Evolutionary conservation across 768 basidiomycete species (phyloP), one percentile per base, ranked within the genome.

Genomic region (Pulveroboletus frians): DNA sequence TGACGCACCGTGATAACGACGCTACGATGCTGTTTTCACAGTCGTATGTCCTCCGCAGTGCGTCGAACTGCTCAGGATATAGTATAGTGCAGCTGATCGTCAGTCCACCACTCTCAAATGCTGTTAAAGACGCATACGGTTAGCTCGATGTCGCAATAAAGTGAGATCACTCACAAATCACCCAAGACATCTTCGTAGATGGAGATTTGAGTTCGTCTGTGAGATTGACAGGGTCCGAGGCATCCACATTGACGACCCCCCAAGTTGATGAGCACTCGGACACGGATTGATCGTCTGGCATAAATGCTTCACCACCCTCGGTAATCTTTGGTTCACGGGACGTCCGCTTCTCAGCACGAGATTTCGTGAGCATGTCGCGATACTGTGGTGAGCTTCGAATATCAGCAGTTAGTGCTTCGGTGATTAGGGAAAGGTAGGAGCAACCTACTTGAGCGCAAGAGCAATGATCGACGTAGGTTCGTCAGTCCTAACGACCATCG

Each of bases 391-490:
- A 92, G 55, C 90, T 92, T 26, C 48, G 37, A 39, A 40, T 21
- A 9, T 2, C 21, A 45, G 1, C 1, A 34, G 13, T 61, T 26
- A 60, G 53, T 8, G 31, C 46, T 39, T 49, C n/a, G 15, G 17
- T 38, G 34, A 27, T 14, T 41, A 36, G 3, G 29, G 18, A 34
- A 46, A 17, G 17, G 18, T n/a, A 27, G 13, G 42, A 43, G 14
- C 37, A 8, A 69, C 81, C 59, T 60, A 92, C 91, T 87, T 90
- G 42, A 99, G 70, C 5, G 92, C 91, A 49, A 97, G 83, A 7
- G 96, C 94, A 55, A 98, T 93, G 61, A 98, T 96, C 15, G 95
- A 97, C 0, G 94, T 96, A 3, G 95, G 96, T 62, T 99, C 96
- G 65, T 97, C 93, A 17, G 92, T 92, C 17, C 95, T 80, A 17